Evolutionary conservation across 805 yeast species (phyloP), one percentile per base, ranked within the genome.

Genomic region (Candida sakaeoensis): DNA sequence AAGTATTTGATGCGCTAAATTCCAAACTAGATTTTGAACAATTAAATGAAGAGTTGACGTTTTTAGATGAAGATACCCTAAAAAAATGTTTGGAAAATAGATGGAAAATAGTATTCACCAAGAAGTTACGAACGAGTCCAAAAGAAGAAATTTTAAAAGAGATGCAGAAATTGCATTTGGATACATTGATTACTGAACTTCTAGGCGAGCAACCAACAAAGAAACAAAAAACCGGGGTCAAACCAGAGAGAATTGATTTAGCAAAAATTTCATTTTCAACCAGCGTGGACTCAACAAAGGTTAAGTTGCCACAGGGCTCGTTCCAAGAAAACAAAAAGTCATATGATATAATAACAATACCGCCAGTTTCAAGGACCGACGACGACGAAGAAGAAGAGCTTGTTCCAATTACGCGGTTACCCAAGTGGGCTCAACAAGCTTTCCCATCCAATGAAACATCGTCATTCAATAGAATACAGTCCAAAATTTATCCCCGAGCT

Each of bases 271-370:
- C 18, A 17, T 42, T 42, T 16, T 17, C 37, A 2, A 21, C 45
- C 9, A 29, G 17, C 5, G 16, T 82, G 76, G 74, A 89, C 1
- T 70, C 75, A 0, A 63, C 82, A 1, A 82, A 80, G 44, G 78
- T 93, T 16, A 72, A 74, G 39, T 73, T 93, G 3, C 98, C 99
- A 0, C 74, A 74, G 42, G 95, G 95, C 3, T 85, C 98, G 0
- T 85, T 78, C 56, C 88, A 85, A 52, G 77, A 85, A 43, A 76
- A 78, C 9, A 80, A 80, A 47, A 79, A 77, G 43, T 63, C 75
- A 4, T 91, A 91, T 61, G 98, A 91, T 54, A 95, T 88, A 50
- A 85, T 90, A 26, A 89, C 82, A 46, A 78, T 93, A n/a, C 99
- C 99, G 0, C 96, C 96, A 0, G 57, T 63, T 12, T 46, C 60